Conservation (phyloP, 345 rosid genomes). For the Arabidopsis arenosa region DNA sequence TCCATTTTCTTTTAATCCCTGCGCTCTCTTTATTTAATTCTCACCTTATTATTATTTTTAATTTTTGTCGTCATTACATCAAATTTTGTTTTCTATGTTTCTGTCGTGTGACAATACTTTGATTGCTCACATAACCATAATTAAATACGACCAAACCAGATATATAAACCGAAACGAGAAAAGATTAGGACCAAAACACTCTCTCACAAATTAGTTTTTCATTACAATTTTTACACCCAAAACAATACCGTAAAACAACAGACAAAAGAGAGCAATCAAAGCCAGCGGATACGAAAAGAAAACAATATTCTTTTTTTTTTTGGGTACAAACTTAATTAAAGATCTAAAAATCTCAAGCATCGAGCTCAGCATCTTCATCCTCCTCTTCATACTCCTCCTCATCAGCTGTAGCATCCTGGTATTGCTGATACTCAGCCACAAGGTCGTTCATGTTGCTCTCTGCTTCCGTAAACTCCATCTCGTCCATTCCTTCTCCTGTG, state of each 20-base stretch:
- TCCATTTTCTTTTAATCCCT: neutral
- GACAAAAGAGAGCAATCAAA: constrained; percentile 24
- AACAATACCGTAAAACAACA: constrained; percentile 19
- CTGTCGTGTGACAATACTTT: neutral
- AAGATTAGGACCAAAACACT: constrained; percentile 9
- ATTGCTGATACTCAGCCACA: constrained; percentile 47
- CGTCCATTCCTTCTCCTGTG: constrained; percentile 43
- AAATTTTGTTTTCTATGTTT: neutral
- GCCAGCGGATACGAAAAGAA: constrained; percentile 25
- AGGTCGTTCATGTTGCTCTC: constrained; percentile 50
- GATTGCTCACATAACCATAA: neutral
- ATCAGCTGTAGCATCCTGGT: constrained; percentile 46
- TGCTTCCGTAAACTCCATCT: constrained; percentile 41
- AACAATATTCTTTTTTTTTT: neutral
- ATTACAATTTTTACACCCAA: constrained; percentile 35
- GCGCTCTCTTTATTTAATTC: neutral
- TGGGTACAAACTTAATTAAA: constrained; percentile 21
- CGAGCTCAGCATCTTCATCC: constrained; percentile 34
- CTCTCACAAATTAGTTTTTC: constrained; percentile 26
- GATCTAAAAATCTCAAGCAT: constrained; percentile 23
- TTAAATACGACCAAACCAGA: constrained; percentile 15
- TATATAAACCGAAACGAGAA: constrained; percentile 7
- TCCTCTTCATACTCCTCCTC: constrained; percentile 42
- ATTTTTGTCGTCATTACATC: too few relatives aligned
- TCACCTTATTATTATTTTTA: neutral